These are phyloP conservation scores for Glycine tomentella DNA, from an alignment of 306 rosid species.

Conservation along the genomic window DNA sequence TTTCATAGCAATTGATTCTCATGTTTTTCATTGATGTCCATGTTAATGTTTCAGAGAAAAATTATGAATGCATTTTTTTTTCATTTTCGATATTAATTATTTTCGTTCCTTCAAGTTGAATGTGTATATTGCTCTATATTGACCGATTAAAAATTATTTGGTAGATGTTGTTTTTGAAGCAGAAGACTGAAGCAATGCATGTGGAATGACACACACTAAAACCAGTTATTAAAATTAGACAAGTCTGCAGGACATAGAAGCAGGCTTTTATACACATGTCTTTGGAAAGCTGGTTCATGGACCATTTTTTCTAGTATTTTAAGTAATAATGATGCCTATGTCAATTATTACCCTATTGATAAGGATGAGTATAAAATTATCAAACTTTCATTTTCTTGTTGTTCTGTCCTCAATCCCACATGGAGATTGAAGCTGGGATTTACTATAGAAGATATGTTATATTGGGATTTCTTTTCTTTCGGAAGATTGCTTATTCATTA, in stretches of 20 bases:
- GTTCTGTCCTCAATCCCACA: conserved; percentile 36
- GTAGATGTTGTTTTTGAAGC: conserved; percentile 30
- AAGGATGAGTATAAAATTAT: conserved; percentile 35
- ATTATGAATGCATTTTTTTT: conserved; percentile 30
- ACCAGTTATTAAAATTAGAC: conserved; percentile 58
- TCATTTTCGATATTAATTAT: background rate
- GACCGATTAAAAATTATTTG: conserved; percentile 31
- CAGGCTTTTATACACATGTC: conserved; percentile 61
- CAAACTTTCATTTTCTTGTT: conserved; percentile 38
- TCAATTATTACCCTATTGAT: conserved; percentile 46
- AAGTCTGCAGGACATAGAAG: conserved; percentile 52
- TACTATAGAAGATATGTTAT: conserved; percentile 32
- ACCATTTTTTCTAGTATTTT: conserved; percentile 50
- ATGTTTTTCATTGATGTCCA: conserved; percentile 19
- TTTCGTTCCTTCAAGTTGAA: conserved; percentile 35
- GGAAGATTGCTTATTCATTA: conserved; percentile 40
- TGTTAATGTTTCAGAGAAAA: background rate
- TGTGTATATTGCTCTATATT: conserved; percentile 30
- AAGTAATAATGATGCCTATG: conserved; percentile 38
- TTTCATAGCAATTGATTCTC: conserved; percentile 38
- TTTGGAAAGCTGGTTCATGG: conserved; percentile 58
- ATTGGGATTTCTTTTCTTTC: conserved; percentile 23
- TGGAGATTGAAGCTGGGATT: conserved; percentile 43
- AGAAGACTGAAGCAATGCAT: conserved; percentile 60
- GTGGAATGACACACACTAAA: conserved; percentile 67